phyloP scores from a whole-genome alignment of 106 monocot genomes.

The Acorus calamus region DNA sequence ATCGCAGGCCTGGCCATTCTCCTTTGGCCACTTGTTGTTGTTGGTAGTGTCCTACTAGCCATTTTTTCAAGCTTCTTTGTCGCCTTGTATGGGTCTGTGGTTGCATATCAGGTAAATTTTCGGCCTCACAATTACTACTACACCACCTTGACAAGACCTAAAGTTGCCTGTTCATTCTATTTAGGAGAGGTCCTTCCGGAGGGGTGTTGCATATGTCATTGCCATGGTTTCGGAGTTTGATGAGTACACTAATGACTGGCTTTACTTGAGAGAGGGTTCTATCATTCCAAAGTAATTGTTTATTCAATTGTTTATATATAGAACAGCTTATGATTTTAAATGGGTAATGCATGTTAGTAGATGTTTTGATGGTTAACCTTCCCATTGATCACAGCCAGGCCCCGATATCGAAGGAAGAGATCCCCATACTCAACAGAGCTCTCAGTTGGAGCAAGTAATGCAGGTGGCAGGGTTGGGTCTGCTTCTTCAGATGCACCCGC shows the following conservation, averaged over 20 bases:
- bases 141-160: background rate
- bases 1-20: conserved; percentile 81
- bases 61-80: conserved; percentile 74
- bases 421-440: conserved; percentile 31
- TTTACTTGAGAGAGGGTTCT: conserved; percentile 87
- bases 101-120: conserved; percentile 63
- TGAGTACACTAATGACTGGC: conserved; percentile 96
- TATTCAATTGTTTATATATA: background rate
- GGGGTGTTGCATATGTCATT: conserved; percentile 75
- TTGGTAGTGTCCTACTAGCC: conserved; percentile 60
- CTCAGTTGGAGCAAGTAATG: conserved; percentile 32
- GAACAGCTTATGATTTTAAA: too few relatives aligned
- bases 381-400: conserved; percentile 37
- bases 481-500: conserved; percentile 41
- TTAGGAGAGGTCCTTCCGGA: conserved; percentile 74
- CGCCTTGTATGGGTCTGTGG: conserved; percentile 71
- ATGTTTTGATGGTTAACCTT: background rate
- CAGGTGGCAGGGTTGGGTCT: conserved; percentile 16
- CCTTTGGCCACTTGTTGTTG: conserved; percentile 79
- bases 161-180: background rate
- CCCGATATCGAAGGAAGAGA: conserved; percentile 54
- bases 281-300: conserved; percentile 64
- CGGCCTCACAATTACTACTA: too few relatives aligned
- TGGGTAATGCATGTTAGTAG: too few relatives aligned
- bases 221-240: conserved; percentile 84